Conservation (phyloP, 163 green algal species). For the Scenedesmus sp. region DNA sequence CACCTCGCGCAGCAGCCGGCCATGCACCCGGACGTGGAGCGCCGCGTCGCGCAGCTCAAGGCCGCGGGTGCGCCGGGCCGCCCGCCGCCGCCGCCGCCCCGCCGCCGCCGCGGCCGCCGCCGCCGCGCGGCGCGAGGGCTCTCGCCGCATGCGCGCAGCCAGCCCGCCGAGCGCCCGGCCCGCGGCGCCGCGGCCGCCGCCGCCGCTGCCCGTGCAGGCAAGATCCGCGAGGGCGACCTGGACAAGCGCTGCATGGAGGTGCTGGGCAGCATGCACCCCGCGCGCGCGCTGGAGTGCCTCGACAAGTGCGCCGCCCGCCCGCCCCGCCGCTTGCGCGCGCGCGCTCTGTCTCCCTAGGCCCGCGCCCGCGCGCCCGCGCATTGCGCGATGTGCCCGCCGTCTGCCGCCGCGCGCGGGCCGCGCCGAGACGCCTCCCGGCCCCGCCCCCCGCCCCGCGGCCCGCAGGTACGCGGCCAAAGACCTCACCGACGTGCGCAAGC, state of each 20-base stretch:
- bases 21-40: slow-evolving; percentile 16
- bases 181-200: no score
- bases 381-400: no score
- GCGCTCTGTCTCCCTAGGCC: neutral
- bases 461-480: neutral
- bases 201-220: neutral
- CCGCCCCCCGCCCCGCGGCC: neutral
- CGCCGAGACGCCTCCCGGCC: no score
- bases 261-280: neutral
- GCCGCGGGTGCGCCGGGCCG: neutral
- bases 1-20: slow-evolving; percentile 14
- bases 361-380: no score
- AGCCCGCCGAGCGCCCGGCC: no score
- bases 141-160: no score
- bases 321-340: neutral
- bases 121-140: no score
- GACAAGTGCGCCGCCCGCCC: neutral
- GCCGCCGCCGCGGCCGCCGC: no score
- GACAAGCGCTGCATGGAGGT: slow-evolving; percentile 37
- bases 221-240: slow-evolving; percentile 1
- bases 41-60: neutral
- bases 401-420: no score
- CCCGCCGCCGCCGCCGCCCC: neutral
- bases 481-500: slow-evolving; percentile 34
- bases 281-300: neutral